Base-by-base conservation (phyloP, 2,329 filamentous ascomycete species). In the Metarhizium brunneum region DNA sequence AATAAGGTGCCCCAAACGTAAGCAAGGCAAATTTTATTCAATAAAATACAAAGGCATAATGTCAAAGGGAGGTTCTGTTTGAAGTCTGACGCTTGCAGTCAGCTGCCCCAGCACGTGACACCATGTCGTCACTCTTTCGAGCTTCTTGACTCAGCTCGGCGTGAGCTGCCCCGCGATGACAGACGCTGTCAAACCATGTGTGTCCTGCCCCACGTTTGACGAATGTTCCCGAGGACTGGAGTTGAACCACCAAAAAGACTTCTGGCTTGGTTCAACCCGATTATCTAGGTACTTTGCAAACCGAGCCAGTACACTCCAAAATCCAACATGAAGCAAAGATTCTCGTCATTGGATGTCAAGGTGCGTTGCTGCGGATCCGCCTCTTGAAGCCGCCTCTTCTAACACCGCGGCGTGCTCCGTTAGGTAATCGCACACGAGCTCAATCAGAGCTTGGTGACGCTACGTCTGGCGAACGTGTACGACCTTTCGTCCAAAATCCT, bases 391-490 rank as follows among this genome's bases (percentile, higher is more conserved):
- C 49, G 29, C 56, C 57, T 13, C 52, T 20, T 43, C 57, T 57
- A 52, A 60, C 57, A 48, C 47, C 36, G 20, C 20, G 20, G 53
- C 66, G 1, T 18, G 10, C 20, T 50, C 42, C 14, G 18, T 20
- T 43, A 95, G 90, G 90, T 95, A 72, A 95, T 97, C 68, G 88
- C 91, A 56, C 90, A 95, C 69, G 94, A 99, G 80, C 87, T 99
- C 59, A 86, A 90, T 57, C 77, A 82, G 60, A 82, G 80, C 61
- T 80, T 99, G 54, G 83, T 87, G 57, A 83, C 84, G 57, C 79
- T 97, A 59, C 88, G 94, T 60, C 82, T 97, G 52, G 84, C 89
- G 59, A 99, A 99, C 68, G 86, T 96, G 69, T 97, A 99, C 75
- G 94, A 99, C 70, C 83, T 99, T 57, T 95, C 90, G 59, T 91